A percentile compares a stretch with the other conserved stretches of the same genome.
Conservation (phyloP, 2,329 filamentous ascomycete species). For the Ceratocystis alfenasii region DNA sequence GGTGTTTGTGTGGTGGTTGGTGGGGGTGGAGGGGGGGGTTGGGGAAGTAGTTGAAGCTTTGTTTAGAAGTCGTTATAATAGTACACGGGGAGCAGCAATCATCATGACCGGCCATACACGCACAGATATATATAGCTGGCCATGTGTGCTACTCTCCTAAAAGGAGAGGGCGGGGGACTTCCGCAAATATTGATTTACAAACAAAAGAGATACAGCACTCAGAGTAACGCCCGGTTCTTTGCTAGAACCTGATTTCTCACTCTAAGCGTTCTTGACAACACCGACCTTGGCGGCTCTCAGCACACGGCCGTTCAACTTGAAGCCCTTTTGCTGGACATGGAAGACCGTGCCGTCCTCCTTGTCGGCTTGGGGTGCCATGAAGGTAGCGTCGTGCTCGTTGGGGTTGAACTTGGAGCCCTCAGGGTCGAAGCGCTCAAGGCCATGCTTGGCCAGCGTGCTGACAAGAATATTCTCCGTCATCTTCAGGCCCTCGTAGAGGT, state of each 20-base stretch:
- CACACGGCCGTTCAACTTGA: conserved; percentile 80
- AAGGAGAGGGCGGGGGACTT: not conserved
- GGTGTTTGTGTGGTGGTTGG: no score
- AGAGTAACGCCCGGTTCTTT: not conserved
- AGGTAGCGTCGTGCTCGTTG: conserved; percentile 91
- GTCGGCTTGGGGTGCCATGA: conserved; percentile 75
- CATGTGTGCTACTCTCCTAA: not conserved
- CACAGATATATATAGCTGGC: not conserved
- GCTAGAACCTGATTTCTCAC: not conserved
- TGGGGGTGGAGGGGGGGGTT: no score
- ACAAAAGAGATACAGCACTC: not conserved
- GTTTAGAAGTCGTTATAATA: conserved; percentile 21
- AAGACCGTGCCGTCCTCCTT: conserved; percentile 89
- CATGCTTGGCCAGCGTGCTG: conserved; percentile 83
- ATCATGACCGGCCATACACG: not conserved
- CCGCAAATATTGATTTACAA: not conserved
- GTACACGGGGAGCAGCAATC: conserved; percentile 17
- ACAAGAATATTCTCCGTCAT: conserved; percentile 91
- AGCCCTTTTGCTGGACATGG: conserved; percentile 89
- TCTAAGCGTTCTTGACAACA: conserved; percentile 70
- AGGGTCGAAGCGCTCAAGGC: conserved; percentile 79
- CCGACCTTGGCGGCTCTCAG: conserved; percentile 90
- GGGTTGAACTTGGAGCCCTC: conserved; percentile 83
- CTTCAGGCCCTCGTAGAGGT: conserved; percentile 77
- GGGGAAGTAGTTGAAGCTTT: not conserved